Evolutionary conservation across 2,329 filamentous ascomycete genomes (phyloP).

Genomic region (Monilinia laxa): DNA sequence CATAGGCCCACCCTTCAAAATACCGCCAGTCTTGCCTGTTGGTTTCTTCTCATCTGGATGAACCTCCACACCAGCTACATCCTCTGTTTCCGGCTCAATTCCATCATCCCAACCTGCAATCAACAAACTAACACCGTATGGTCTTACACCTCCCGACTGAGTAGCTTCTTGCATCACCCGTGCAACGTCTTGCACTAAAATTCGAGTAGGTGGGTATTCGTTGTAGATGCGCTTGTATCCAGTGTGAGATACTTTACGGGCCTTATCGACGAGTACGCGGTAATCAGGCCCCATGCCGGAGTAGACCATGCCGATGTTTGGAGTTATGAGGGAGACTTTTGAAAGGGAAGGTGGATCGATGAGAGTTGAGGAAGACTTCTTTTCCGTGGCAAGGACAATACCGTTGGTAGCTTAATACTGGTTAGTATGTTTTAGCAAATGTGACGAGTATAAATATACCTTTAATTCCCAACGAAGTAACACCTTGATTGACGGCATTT

Average conservation of each 20-base stretch:
- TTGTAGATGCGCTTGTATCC: constrained; percentile 99
- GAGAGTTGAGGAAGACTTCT: constrained; percentile 97
- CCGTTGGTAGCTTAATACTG: constrained; percentile 79
- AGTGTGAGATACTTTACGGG: constrained; percentile 96
- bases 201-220: constrained; percentile 98
- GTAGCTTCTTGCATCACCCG: constrained; percentile 98
- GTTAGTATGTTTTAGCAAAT: constrained; percentile 5
- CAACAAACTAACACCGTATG: constrained; percentile 93
- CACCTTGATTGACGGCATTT: constrained; percentile 98
- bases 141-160: constrained; percentile 93
- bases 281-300: constrained; percentile 99
- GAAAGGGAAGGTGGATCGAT: constrained; percentile 93
- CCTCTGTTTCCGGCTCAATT: constrained; percentile 78
- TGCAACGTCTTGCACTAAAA: constrained; percentile 97
- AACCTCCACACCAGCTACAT: constrained; percentile 52
- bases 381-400: constrained; percentile 97
- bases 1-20: constrained; percentile 93
- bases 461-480: constrained; percentile 98
- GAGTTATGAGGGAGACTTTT: constrained; percentile 97
- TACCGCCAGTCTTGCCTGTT: constrained; percentile 87
- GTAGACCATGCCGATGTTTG: constrained; percentile 99
- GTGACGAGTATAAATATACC: constrained; percentile 52
- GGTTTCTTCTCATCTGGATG: constrained; percentile 69
- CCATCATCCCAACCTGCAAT: constrained; percentile 98
- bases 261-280: constrained; percentile 94